phyloP scores from a whole-genome alignment of 1,139 yeast genomes.

The Hemisphaericaspora lyxosophila region DNA sequence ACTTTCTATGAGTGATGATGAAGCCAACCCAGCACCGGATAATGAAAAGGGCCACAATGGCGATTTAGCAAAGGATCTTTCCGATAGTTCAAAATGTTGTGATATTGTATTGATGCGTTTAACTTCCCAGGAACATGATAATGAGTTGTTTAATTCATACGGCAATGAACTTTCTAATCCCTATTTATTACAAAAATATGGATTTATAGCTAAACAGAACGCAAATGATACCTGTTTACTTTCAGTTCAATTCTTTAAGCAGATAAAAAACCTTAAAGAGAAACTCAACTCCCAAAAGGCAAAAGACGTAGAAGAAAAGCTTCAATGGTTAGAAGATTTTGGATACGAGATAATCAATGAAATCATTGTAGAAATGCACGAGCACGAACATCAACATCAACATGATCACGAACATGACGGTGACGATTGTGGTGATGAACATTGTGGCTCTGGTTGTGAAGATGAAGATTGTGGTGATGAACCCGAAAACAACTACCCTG shows the following conservation, averaged over 20 bases:
- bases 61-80: constrained; percentile 31
- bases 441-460: constrained; percentile 10
- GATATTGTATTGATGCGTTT: constrained; percentile 49
- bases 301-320: constrained; percentile 40
- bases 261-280: constrained; percentile 32
- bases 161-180: constrained; percentile 69
- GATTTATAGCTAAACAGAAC: constrained; percentile 60
- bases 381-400: constrained; percentile 13
- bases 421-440: constrained; percentile 21
- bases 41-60: constrained; percentile 22
- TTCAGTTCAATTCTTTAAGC: constrained; percentile 50
- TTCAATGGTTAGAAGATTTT: constrained; percentile 62
- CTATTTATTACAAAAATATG: constrained; percentile 68
- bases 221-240: constrained; percentile 57
- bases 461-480: constrained; percentile 15
- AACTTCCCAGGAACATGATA: constrained; percentile 39
- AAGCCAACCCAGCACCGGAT: constrained; percentile 8
- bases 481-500: constrained; percentile 21
- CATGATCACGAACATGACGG: constrained; percentile 14
- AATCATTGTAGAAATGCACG: constrained; percentile 16
- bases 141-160: constrained; percentile 73
- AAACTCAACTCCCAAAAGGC: constrained; percentile 22
- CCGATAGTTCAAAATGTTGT: constrained; percentile 48
- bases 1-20: constrained; percentile 23
- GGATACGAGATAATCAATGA: constrained; percentile 51